Evolutionary conservation across 1,139 yeast species (phyloP), one percentile per base, ranked within the genome.

Genomic region (Sugiyamaella castrensis): DNA sequence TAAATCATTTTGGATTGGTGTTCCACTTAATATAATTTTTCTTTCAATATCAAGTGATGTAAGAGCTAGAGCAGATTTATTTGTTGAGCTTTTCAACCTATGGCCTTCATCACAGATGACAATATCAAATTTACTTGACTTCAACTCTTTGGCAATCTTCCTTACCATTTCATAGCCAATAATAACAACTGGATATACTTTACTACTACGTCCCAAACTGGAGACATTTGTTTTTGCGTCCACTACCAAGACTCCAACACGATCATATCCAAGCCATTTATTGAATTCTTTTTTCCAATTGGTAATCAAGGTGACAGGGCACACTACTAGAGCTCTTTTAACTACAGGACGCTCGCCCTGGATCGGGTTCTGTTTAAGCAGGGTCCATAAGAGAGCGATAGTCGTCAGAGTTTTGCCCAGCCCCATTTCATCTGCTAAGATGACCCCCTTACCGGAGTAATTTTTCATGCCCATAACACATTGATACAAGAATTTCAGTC

Each of bases 341-440:
- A 75, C 70, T 0, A 72, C 67, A 0, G 81, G 76, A 1, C 65
- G 62, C 37, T 65, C 62, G 1, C 68, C 71, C 39, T 62, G 65
- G 40, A 66, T 61, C 0, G 96, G 95, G 13, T 81, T 80, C 59
- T 88, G 96, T 57, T 80, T 82, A 30, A 88, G 65, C 16, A 94
- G 67, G 0, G 96, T 88, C 95, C 96, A 88, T 2, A 92, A 75
- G 33, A 89, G 64, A 0, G 95, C 64, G 4, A 92, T 91, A 0
- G 97, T 81, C 79, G 84, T 89, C 33, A 92, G 68, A 0, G 98
- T 91, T 63, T 92, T 92, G 0, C 99, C 99, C 26, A 92, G 72
- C 0, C 98, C 98, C 98, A 92, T 92, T 62, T 92, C 98, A 66
- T 92, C 98, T 0, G 98, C 98, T 43, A 92, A 67, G 7, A 92